Conservation (phyloP, 768 basidiomycete species). For the Coprinopsis marcescibilis region DNA sequence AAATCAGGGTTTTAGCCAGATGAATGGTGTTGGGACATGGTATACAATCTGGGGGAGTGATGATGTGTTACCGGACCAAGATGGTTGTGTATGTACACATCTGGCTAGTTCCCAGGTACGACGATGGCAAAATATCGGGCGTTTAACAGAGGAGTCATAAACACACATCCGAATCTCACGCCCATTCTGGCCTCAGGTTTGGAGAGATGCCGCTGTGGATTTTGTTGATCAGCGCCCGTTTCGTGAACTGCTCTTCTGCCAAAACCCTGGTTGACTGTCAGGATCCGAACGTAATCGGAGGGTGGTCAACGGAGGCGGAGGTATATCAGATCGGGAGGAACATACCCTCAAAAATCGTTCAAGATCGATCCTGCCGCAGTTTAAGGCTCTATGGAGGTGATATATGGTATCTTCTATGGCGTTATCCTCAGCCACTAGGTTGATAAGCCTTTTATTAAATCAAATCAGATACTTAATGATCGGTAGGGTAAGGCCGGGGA, state of each 20-base stretch:
- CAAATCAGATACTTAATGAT: constrained; percentile 6
- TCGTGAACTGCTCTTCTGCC: constrained; percentile 96
- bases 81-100: no score
- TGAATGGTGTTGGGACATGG: no score
- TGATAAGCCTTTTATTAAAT: constrained; percentile 62
- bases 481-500: constrained; percentile 13
- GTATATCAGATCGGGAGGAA: constrained; percentile 15
- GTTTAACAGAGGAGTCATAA: no score
- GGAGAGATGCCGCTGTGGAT: constrained; percentile 56
- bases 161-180: constrained; percentile 8
- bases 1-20: no score
- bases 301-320: background rate
- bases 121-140: no score
- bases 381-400: constrained; percentile 90
- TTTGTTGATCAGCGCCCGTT: constrained; percentile 90
- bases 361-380: constrained; percentile 86
- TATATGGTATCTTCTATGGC: constrained; percentile 98
- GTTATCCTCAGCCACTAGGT: constrained; percentile 98
- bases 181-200: constrained; percentile 16
- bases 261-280: constrained; percentile 74
- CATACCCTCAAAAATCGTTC: constrained; percentile 89
- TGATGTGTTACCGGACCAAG: no score
- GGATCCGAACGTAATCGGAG: constrained; percentile 10
- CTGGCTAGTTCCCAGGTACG: no score
- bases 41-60: no score